Percentiles rank a stretch among this genome's conserved stretches.
phyloP scores from a whole-genome alignment of 140 eudicot species.

The Anethum foeniculum region DNA sequence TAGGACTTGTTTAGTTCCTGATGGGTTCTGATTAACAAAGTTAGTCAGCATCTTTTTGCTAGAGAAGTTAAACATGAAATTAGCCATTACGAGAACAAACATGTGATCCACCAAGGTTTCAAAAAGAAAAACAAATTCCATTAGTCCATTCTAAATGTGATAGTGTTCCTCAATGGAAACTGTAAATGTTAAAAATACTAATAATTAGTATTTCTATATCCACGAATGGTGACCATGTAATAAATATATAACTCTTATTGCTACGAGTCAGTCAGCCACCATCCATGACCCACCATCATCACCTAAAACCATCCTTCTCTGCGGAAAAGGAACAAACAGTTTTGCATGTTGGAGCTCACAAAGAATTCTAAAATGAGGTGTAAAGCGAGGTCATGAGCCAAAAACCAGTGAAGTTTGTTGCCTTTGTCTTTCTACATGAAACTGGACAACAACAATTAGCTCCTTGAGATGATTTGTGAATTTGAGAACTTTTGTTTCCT shows the following conservation, averaged over 20 bases:
- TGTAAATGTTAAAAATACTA: background rate
- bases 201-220: background rate
- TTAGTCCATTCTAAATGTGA: background rate
- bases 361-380: background rate
- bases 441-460: background rate
- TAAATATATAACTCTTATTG: background rate
- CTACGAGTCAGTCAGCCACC: background rate
- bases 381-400: background rate
- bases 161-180: background rate
- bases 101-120: background rate
- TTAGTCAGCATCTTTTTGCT: background rate
- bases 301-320: background rate
- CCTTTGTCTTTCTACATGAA: background rate
- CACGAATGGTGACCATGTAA: background rate
- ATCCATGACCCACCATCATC: background rate
- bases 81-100: background rate
- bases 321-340: background rate
- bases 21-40: constrained; percentile 40
- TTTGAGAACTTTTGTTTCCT: background rate
- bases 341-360: background rate
- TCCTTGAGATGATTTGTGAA: background rate
- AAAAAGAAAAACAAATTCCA: background rate
- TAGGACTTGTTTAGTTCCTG: constrained; percentile 58
- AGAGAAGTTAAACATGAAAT: background rate
- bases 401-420: background rate